Percentiles rank a stretch among this genome's conserved stretches.
Evolutionary conservation across 208 protist species (phyloP).

Genomic region (Trypanosoma rangeli): DNA sequence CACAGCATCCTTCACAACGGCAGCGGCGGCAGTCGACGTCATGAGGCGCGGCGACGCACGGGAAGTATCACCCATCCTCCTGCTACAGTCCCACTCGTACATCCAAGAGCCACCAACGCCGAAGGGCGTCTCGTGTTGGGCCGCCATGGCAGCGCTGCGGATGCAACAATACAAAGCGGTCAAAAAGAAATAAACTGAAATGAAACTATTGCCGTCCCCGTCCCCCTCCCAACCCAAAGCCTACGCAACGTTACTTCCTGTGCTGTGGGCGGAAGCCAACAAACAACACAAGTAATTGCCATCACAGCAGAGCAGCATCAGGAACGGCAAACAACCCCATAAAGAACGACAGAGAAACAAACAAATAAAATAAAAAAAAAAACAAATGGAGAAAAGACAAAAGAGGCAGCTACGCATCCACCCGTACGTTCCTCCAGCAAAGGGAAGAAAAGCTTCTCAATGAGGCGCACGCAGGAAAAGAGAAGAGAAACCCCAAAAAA

Average conservation of each 20-base stretch:
- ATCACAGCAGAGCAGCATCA: not conserved
- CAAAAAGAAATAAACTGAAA: not conserved
- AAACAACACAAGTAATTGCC: not conserved
- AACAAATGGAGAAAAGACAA: not conserved
- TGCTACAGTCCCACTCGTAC: slow-evolving; percentile 7
- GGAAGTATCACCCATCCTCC: not conserved
- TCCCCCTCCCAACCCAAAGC: not conserved
- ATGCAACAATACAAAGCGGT: not conserved
- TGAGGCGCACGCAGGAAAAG: not conserved
- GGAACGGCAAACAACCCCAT: not conserved
- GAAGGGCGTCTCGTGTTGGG: not conserved
- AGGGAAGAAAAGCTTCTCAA: too few relatives aligned
- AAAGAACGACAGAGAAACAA: not conserved
- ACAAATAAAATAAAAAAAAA: not conserved
- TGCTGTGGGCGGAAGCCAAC: slow-evolving; percentile 1
- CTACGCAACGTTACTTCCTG: not conserved
- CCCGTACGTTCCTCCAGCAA: too few relatives aligned
- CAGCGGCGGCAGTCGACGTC: not conserved
- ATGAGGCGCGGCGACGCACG: not conserved
- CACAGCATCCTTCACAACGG: not conserved
- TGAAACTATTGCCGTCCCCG: too few relatives aligned
- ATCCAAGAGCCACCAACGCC: slow-evolving; percentile 9
- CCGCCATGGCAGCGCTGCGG: not conserved
- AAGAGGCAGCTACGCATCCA: not conserved
- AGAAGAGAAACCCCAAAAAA: slow-evolving; percentile 3